Evolutionary conservation across 148 eudicot genomes (phyloP), one percentile per base, ranked within the genome.

Genomic region (Fagopyrum esculentum): DNA sequence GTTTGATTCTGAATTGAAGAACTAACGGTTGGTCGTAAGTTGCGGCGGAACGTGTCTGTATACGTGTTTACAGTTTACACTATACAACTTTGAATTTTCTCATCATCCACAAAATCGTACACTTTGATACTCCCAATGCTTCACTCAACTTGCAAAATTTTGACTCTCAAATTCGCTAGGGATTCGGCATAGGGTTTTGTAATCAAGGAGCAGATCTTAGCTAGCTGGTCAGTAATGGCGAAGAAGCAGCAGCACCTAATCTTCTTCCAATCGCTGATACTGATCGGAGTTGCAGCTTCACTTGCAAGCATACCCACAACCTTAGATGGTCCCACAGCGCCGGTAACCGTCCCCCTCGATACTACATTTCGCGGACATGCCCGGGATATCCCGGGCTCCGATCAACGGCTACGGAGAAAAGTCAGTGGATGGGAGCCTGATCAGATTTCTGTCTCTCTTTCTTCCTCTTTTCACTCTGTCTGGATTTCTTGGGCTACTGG

Each of bases 401-500:
- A 74, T 43, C 26, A 56, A 13, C 26, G 76, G 19, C 11, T 74
- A 2, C 46, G 44, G 76, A 40, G 76, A 5, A 40, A 4, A n/a
- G 76, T 45, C 6, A 35, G 10, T 0, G 76, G 47, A 15, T 74
- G 43, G 30, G 54, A 60, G 54, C 77, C 77, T 26, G 77, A 75
- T n/a, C 77, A 75, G 71, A 63, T 75, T 15, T 9, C 45, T 2
- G 71, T 75, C 6, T 60, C 77, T 11, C 56, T 75, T 46, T 75
- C 77, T 5, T 44, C 54, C 45, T 6, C 16, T 0, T 55, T 59
- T 60, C 22, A 60, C 3, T 75, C 77, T 1, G 56, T 75, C 56
- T 75, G 77, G 77, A 75, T 75, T 47, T 75, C 70, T 6, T 74
- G 76, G 76, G 56, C 47, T 7, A 74, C 76, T 26, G 76, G 76